phyloP scores from a whole-genome alignment of 345 rosid genomes.

The Eucalyptus curtisii region DNA sequence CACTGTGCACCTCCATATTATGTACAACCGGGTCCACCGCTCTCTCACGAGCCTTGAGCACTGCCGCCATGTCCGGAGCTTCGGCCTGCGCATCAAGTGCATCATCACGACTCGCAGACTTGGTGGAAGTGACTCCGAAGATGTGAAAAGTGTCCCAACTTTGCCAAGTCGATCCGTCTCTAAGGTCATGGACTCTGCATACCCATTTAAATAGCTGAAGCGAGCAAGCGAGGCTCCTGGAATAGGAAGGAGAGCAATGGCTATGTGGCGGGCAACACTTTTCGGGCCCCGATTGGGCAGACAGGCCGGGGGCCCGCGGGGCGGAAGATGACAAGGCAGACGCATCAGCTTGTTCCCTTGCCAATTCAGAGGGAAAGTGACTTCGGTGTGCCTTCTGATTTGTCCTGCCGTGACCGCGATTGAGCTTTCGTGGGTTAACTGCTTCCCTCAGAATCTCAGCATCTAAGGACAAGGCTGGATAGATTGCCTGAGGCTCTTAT shows the following conservation, averaged over 20 bases:
- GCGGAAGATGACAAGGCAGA: conserved; percentile 22
- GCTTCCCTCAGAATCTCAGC: neutral
- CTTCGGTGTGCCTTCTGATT: neutral
- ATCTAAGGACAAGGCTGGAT: neutral
- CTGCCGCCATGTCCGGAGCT: conserved; percentile 30
- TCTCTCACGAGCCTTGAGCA: conserved; percentile 42
- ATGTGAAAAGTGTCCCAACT: neutral
- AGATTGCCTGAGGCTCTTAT: neutral
- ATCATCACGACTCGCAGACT: neutral
- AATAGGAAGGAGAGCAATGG: neutral
- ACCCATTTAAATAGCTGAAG: neutral
- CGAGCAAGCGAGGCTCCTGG: neutral
- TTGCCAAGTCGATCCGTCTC: neutral
- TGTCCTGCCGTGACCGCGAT: neutral
- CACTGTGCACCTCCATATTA: conserved; percentile 67
- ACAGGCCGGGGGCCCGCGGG: conserved; percentile 7
- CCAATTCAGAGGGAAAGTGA: conserved; percentile 20
- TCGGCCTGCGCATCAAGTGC: neutral
- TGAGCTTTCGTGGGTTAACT: neutral
- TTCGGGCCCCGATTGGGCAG: neutral
- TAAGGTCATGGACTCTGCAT: neutral
- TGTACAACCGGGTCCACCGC: conserved; percentile 54
- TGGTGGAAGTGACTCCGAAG: neutral
- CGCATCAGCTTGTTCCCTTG: conserved; percentile 18
- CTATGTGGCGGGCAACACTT: neutral